phyloP scores from a whole-genome alignment of 2,329 filamentous ascomycete genomes.

The Pseudogymnoascus sp. region DNA sequence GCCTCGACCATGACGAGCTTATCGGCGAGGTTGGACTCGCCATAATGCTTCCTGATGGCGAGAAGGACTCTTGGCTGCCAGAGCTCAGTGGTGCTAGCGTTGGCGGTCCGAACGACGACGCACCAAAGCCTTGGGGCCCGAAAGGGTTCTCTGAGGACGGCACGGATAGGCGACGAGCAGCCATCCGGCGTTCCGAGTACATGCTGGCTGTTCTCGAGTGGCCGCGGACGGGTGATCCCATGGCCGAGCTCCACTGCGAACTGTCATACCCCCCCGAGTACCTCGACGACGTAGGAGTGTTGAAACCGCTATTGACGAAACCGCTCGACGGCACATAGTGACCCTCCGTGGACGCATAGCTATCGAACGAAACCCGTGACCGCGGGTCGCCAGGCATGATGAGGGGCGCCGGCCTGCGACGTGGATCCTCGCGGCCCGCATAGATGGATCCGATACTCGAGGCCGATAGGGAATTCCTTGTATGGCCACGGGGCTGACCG shows the following conservation, averaged over 20 bases:
- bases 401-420: constrained; percentile 69
- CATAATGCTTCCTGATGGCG: constrained; percentile 49
- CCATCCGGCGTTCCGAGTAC: constrained; percentile 56
- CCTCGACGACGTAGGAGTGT: constrained; percentile 75
- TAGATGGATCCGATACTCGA: constrained; percentile 75
- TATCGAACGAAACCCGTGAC: constrained; percentile 58
- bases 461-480: constrained; percentile 70
- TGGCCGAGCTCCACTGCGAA: constrained; percentile 59
- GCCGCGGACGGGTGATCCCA: constrained; percentile 64
- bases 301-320: constrained; percentile 43
- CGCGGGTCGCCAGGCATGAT: constrained; percentile 71
- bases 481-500: constrained; percentile 67
- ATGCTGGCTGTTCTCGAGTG: constrained; percentile 64
- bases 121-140: constrained; percentile 44
- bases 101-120: constrained; percentile 44
- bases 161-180: constrained; percentile 70
- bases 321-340: constrained; percentile 60
- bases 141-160: constrained; percentile 70
- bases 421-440: constrained; percentile 53
- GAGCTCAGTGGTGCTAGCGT: constrained; percentile 46
- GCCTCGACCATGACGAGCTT: constrained; percentile 48
- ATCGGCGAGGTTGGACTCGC: constrained; percentile 59
- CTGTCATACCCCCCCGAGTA: constrained; percentile 71
- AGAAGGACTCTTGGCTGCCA: constrained; percentile 45
- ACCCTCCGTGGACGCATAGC: constrained; percentile 52